Base-by-base conservation (phyloP, 148 eudicot genomes). In the Rhododendron ovatum region DNA sequence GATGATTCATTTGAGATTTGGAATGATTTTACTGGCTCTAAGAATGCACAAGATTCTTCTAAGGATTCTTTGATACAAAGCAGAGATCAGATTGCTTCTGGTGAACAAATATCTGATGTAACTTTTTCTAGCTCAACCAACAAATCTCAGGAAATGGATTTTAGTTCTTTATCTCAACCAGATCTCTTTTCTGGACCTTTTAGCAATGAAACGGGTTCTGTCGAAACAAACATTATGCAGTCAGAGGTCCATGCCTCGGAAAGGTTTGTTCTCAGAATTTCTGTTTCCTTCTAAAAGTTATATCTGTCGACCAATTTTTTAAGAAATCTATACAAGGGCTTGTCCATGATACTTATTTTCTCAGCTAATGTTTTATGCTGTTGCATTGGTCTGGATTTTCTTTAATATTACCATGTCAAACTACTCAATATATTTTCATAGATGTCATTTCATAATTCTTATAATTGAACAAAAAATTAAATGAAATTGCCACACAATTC, bases 11-110 rank as follows among this genome's bases (percentile, higher is more conserved):
- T 85, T 90, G 92, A 87, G 89, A 89, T 80, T 14, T 92, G 93
- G 95, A 88, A 91, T 88, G 91, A 89, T 86, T 90, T 92, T 88
- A 74, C 91, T 35, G 84, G 89, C 80, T 84, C 87, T 51, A 83
- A 79, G 65, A 83, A 75, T 57, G 82, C 71, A 39, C 82, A 87
- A 73, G 88, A 89, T 87, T 37, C 90, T 84, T 92, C 88, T 85
- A 86, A 71, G 82, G 81, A 87, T 87, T 89, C 75, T 85, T 86
- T 88, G 88, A 85, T 57, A 73, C 59, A 82, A 57, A 76, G 80
- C 74, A 78, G 61, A 86, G 13, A 53, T 48, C 82, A 83, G 53
- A 69, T 26, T 80, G 84, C 35, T 75, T 26, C 67, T 26, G 84
- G 53, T 28, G 85, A 81, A 11, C 88, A 87, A 71, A 63, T 82